Evolutionary conservation across 306 rosid species (phyloP), one percentile per base, ranked within the genome.

Genomic region (Prunus persica): DNA sequence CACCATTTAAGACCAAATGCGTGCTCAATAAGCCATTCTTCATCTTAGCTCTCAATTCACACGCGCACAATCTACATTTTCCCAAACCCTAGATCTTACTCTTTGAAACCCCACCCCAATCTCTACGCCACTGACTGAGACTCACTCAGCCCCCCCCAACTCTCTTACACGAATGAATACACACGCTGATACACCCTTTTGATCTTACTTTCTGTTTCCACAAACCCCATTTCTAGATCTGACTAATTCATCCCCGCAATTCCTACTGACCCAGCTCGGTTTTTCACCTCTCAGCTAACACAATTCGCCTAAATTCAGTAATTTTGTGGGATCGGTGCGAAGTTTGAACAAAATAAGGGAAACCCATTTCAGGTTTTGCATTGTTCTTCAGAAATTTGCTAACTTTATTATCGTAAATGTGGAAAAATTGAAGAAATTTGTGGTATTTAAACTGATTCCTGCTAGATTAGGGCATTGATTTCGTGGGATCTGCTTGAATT

Each of bases 1-100:
- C 91, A 80, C 87, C 93, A 80, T 80, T 86, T 82, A 78, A 80
- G 92, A 82, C 92, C 86, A 69, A 72, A 80, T 85, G 89, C 88
- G 89, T 89, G 85, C 76, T 83, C 74, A 77, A 63, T 83, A 87
- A 82, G 82, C 91, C 85, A 80, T 69, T 73, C 58, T 28, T 72
- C 68, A 3, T 32, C 65, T 55, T 43, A 6, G 16, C 82, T 45
- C 56, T 28, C 82, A 65, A 52, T 67, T 4, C 60, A 47, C 74
- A 65, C 79, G 61, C 67, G 50, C 78, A 27, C 60, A 56, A 34
- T 13, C 4, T 49, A 7, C 46, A 38, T 30, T 65, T 20, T 28
- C 16, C 47, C 25, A 50, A 69, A 32, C 62, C 74, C 71, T 61
- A 24, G 72, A 14, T 69, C 74, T 46, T 73, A 46, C 69, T 6